Evolutionary conservation across 495 filamentous ascomycete genomes (phyloP).

Genomic region (Lophiotrema nucula): DNA sequence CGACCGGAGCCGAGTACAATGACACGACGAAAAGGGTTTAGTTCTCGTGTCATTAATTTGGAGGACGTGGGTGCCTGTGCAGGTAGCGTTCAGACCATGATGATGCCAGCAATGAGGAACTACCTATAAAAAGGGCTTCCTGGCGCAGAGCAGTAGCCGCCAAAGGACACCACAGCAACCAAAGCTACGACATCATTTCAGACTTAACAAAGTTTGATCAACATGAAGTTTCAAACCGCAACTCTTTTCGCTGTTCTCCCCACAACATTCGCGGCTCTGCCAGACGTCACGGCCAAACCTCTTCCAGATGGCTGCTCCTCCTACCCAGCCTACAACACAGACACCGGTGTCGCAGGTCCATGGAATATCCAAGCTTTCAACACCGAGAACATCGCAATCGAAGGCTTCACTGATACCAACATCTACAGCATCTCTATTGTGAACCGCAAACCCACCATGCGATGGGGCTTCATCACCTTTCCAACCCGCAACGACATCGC

Average conservation of each 20-base stretch:
- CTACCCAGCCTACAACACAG: slow-evolving; percentile 35
- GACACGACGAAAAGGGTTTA: not conserved
- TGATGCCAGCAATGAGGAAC: too few relatives aligned
- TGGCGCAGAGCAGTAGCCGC: too few relatives aligned
- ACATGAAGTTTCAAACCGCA: not conserved
- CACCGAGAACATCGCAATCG: slow-evolving; percentile 37
- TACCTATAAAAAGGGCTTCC: too few relatives aligned
- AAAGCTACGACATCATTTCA: too few relatives aligned
- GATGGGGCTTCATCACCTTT: slow-evolving; percentile 32
- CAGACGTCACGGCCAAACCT: slow-evolving; percentile 33
- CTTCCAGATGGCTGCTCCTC: slow-evolving; percentile 36
- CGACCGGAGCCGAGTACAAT: not conserved
- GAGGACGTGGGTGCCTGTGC: not conserved
- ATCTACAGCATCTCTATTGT: slow-evolving; percentile 7
- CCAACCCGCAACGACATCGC: slow-evolving; percentile 5
- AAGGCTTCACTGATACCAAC: slow-evolving; percentile 37
- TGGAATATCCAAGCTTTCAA: slow-evolving; percentile 34
- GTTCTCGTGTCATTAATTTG: not conserved
- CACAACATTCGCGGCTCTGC: slow-evolving; percentile 23
- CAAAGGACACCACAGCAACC: too few relatives aligned
- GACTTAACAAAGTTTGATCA: too few relatives aligned
- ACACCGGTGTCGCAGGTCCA: slow-evolving; percentile 37
- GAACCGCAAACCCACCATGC: slow-evolving; percentile 13
- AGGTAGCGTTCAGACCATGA: not conserved
- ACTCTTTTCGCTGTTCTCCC: slow-evolving; percentile 28